These are phyloP conservation scores for Fusarium nanum DNA, from an alignment of 2,329 filamentous ascomycete genomes.

Conservation along the genomic window DNA sequence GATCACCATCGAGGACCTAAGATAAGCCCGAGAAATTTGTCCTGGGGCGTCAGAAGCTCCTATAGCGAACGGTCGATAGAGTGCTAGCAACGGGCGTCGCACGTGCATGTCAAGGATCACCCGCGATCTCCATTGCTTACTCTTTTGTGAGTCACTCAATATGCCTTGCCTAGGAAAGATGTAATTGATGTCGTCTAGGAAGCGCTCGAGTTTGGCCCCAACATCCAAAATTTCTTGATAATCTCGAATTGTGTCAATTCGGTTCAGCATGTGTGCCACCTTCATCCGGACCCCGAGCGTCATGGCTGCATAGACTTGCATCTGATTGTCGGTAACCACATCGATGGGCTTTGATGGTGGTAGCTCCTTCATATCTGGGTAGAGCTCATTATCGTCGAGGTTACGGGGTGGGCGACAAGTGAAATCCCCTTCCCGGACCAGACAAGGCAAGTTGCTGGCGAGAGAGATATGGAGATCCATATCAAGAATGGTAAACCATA, in stretches of 20 bases:
- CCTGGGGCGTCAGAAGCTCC: conserved; percentile 62
- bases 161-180: conserved; percentile 61
- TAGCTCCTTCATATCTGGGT: conserved; percentile 60
- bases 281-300: conserved; percentile 63
- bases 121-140: conserved; percentile 63
- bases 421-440: conserved; percentile 65
- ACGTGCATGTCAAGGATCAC: conserved; percentile 67
- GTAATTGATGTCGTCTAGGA: conserved; percentile 66
- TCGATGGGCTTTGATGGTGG: conserved; percentile 63
- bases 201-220: conserved; percentile 64
- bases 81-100: conserved; percentile 62
- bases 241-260: conserved; percentile 64
- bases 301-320: conserved; percentile 65
- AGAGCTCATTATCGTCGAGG: conserved; percentile 63
- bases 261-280: conserved; percentile 62
- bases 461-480: conserved; percentile 67
- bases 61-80: conserved; percentile 67
- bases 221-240: conserved; percentile 65
- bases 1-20: conserved; percentile 67
- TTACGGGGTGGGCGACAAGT: conserved; percentile 65
- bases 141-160: conserved; percentile 57
- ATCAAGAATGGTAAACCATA: conserved; percentile 69
- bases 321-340: conserved; percentile 63
- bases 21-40: conserved; percentile 64
- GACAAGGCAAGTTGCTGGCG: conserved; percentile 62